A percentile compares a stretch with the other conserved stretches of the same genome.
Evolutionary conservation across 768 basidiomycete species (phyloP).

Genomic region (Russula sp.): DNA sequence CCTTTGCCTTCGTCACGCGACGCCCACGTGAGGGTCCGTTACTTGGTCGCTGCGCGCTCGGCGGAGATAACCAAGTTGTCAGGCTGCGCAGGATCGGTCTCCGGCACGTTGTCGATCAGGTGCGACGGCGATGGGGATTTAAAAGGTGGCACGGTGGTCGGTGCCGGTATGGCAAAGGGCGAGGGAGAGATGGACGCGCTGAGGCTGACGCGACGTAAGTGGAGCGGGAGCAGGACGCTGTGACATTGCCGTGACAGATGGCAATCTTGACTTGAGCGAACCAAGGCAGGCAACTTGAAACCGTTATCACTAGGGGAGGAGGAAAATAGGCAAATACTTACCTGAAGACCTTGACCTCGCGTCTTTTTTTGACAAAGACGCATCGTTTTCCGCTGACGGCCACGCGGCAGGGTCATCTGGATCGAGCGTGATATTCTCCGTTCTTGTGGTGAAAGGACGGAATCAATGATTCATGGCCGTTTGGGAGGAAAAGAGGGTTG

Average conservation of each 20-base stretch:
- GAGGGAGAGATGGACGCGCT: slow-evolving; percentile 1
- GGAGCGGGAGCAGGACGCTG: neutral
- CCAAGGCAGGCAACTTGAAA: too few relatives aligned
- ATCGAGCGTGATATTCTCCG: slow-evolving; percentile 16
- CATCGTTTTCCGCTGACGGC: neutral
- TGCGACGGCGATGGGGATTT: neutral
- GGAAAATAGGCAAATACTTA: neutral
- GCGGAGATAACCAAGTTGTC: neutral
- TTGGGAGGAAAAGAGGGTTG: neutral
- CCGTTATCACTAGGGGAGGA: neutral
- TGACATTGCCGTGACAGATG: neutral
- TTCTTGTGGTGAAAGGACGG: slow-evolving; percentile 14
- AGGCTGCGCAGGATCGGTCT: neutral
- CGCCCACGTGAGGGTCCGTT: too few relatives aligned
- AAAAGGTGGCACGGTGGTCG: neutral
- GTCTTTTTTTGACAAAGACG: neutral
- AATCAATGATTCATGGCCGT: neutral
- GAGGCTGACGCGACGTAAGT: neutral
- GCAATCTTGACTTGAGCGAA: neutral
- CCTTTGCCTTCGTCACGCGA: neutral
- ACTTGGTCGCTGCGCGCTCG: too few relatives aligned
- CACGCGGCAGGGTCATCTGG: slow-evolving; percentile 14
- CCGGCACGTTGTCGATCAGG: neutral
- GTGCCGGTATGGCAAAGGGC: slow-evolving; percentile 4
- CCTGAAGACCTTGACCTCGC: neutral